Evolutionary conservation across 1,284 basidiomycete genomes (phyloP).

Genomic region (Ustilago shanxiensis): DNA sequence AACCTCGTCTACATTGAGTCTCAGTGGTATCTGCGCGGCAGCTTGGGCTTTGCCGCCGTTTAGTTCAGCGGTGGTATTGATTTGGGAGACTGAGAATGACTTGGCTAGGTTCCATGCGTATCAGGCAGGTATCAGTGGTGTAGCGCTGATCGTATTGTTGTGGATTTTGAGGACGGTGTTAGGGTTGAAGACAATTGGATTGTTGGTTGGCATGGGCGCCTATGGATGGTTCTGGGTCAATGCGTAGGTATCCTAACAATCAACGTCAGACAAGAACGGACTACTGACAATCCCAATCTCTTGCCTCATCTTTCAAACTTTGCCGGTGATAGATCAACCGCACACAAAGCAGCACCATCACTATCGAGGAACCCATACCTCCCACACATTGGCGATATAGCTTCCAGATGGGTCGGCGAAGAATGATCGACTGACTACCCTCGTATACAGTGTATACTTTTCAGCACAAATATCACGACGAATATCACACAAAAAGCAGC

Average conservation of each 20-base stretch:
- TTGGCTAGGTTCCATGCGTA: slow-evolving; percentile 64
- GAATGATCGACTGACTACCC: slow-evolving; percentile 19
- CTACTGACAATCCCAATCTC: neutral
- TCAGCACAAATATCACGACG: neutral
- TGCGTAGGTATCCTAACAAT: slow-evolving; percentile 40
- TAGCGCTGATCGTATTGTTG: slow-evolving; percentile 40
- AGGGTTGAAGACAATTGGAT: slow-evolving; percentile 59
- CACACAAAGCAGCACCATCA: slow-evolving; percentile 51
- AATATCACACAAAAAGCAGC: too few relatives aligned
- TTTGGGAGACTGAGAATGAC: slow-evolving; percentile 65
- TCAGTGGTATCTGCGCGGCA: slow-evolving; percentile 55
- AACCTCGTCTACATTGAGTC: slow-evolving; percentile 51
- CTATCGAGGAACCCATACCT: slow-evolving; percentile 53
- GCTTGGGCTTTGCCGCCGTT: slow-evolving; percentile 63
- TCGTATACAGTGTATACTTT: neutral
- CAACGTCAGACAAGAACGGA: too few relatives aligned
- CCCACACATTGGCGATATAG: slow-evolving; percentile 53
- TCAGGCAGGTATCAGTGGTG: slow-evolving; percentile 58
- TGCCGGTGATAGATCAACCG: slow-evolving; percentile 39
- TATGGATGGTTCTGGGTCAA: slow-evolving; percentile 66
- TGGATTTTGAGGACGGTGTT: slow-evolving; percentile 56
- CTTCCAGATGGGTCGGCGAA: slow-evolving; percentile 57
- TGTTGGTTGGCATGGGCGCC: slow-evolving; percentile 59
- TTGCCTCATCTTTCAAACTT: neutral
- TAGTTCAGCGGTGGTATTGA: slow-evolving; percentile 53